These are phyloP conservation scores for Eimeria zaria DNA, from an alignment of 169 alveolate genomes.

Conservation along the genomic window DNA sequence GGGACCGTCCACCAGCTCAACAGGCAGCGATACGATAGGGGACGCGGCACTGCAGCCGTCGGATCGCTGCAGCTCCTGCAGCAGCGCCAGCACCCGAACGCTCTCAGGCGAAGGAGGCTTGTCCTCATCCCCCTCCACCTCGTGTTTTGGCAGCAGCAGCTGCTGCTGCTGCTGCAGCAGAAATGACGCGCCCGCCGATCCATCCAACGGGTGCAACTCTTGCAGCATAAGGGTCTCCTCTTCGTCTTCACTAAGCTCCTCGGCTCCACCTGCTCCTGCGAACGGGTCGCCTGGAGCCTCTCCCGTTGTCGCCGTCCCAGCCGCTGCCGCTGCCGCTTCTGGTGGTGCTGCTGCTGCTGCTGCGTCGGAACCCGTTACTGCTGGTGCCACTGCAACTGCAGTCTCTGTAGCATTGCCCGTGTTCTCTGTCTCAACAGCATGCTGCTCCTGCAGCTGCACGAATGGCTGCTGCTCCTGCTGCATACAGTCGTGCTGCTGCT, in stretches of 20 bases:
- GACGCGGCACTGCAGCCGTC: conserved; percentile 70
- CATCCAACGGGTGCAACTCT: conserved; percentile 65
- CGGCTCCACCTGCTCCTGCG: conserved; percentile 5
- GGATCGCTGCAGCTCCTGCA: conserved; percentile 55
- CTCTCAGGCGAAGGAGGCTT: background rate
- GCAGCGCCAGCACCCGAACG: conserved; percentile 56
- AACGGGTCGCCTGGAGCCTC: conserved; percentile 18
- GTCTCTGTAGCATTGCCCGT: conserved; percentile 4
- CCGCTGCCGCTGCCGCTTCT: conserved; percentile 30
- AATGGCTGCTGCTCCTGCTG: conserved; percentile 71
- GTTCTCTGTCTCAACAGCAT: background rate
- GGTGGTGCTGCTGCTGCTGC: conserved; percentile 54
- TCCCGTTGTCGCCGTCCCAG: background rate
- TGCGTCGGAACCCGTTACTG: background rate
- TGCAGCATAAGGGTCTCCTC: conserved; percentile 57
- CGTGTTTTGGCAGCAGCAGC: conserved; percentile 11
- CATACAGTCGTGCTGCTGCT: conserved; percentile 60
- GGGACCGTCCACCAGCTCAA: conserved; percentile 52
- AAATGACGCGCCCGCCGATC: conserved; percentile 60
- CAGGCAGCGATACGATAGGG: conserved; percentile 26
- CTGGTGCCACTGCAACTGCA: background rate
- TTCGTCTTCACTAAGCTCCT: conserved; percentile 71
- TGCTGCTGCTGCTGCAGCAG: conserved; percentile 72
- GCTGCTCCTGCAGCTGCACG: conserved; percentile 74
- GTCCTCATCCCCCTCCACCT: background rate